A percentile compares a stretch with the other conserved stretches of the same genome.
Conservation (phyloP, 768 basidiomycete species). For the Amanita jacksonii region DNA sequence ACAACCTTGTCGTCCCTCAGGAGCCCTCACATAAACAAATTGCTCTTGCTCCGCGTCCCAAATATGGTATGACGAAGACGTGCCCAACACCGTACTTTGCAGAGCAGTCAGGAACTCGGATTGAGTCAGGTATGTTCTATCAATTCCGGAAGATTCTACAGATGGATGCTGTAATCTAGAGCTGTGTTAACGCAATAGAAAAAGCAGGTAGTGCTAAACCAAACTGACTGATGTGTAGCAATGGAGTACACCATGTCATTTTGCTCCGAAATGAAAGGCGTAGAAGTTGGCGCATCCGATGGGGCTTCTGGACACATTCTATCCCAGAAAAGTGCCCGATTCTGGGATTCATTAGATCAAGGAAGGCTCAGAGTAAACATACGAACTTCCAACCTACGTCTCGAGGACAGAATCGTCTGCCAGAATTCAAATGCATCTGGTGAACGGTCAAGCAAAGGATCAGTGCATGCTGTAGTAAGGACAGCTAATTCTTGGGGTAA, state of each 20-base stretch:
- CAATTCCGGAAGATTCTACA: constrained; percentile 23
- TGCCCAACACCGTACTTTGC: constrained; percentile 49
- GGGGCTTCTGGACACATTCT: constrained; percentile 29
- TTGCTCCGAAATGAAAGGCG: constrained; percentile 67
- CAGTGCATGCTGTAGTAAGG: constrained; percentile 10
- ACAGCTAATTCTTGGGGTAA: constrained; percentile 23
- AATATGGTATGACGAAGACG: constrained; percentile 53
- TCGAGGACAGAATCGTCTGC: constrained; percentile 11
- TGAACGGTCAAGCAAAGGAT: constrained; percentile 1
- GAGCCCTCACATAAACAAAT: constrained; percentile 40
- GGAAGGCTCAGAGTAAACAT: constrained; percentile 11
- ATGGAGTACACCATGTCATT: constrained; percentile 39
- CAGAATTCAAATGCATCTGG: constrained; percentile 8
- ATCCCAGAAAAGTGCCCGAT: constrained; percentile 57
- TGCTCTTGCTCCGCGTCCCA: constrained; percentile 51
- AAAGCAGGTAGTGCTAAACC: background rate
- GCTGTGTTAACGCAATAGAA: constrained; percentile 3
- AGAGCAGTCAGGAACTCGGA: constrained; percentile 43
- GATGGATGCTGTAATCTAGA: constrained; percentile 41
- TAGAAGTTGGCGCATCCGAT: constrained; percentile 20
- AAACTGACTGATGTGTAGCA: constrained; percentile 50
- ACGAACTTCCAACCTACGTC: constrained; percentile 1
- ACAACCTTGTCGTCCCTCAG: constrained; percentile 23
- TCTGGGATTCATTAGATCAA: constrained; percentile 22
- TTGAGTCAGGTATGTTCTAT: constrained; percentile 35